phyloP scores from a whole-genome alignment of 2,329 filamentous ascomycete genomes.

The Amylocarpus encephaloides region DNA sequence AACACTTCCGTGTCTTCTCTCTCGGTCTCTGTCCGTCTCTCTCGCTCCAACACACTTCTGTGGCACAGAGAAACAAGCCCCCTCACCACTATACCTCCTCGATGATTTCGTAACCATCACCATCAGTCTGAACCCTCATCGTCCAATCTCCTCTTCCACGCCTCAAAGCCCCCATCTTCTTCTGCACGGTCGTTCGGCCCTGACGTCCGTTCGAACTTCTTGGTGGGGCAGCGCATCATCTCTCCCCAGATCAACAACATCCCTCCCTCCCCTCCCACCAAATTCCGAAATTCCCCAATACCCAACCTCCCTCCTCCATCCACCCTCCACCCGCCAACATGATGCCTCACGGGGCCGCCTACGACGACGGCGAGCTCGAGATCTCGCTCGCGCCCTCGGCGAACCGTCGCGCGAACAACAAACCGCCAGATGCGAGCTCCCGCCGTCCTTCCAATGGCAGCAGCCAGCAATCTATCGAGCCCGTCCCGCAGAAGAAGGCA shows the following conservation, averaged over 20 bases:
- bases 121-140: too few species aligned
- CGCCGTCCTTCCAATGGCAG: slow-evolving; percentile 22
- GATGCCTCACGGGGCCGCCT: slow-evolving; percentile 36
- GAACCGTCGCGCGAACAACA: slow-evolving; percentile 46
- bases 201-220: not conserved
- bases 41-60: too few species aligned
- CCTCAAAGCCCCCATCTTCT: too few species aligned
- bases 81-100: too few species aligned
- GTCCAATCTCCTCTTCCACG: too few species aligned
- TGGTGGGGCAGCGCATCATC: slow-evolving; percentile 19
- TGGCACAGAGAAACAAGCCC: too few species aligned
- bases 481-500: slow-evolving; percentile 43
- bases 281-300: slow-evolving; percentile 15
- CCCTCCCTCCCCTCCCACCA: too few species aligned
- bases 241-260: slow-evolving; percentile 1
- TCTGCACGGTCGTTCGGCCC: not conserved
- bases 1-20: too few species aligned
- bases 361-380: slow-evolving; percentile 78
- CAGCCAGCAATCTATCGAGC: slow-evolving; percentile 16
- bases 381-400: slow-evolving; percentile 64
- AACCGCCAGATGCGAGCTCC: slow-evolving; percentile 29
- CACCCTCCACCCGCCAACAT: slow-evolving; percentile 11
- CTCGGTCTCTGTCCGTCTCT: too few species aligned
- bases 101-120: too few species aligned
- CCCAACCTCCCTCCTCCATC: not conserved